Base-by-base conservation (phyloP, 345 rosid genomes). In the Raphanus raphanistrum region DNA sequence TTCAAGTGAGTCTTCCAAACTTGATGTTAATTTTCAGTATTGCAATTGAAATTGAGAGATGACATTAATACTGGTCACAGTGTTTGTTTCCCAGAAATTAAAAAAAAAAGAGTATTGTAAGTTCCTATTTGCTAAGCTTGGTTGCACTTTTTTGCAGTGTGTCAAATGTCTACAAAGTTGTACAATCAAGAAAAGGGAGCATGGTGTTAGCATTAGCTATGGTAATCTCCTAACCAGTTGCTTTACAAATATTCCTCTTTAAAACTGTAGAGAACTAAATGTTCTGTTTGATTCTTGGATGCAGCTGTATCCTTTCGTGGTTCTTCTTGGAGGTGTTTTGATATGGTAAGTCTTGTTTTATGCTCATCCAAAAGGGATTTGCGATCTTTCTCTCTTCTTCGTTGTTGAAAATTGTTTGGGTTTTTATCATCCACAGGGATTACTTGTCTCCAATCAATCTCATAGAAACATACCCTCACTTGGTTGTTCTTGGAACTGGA, bases 181-280 rank as follows among this genome's bases (percentile, higher is more conserved):
- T 96, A 81, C 84, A 83, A 79, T 86, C 93, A 66, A 88, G 92
- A 82, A 91, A 91, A 74, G 91, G 97, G 81, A 96, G 87, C 82
- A 90, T 96, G 93, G 48, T 88, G 72, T 82, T 85, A 77, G 99
- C 99, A 58, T 69, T 96, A 80, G 99, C 99, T 68, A 96, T 95
- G 99, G 99, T 96, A 89, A 78, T 69, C 63, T 64, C 63, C 48
- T 66, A 45, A 63, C 58, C 45, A 38, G 3, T 7, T 43, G 57
- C 4, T 71, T 60, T 45, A 3, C 3, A 25, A 29, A 21, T 74
- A 57, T 11, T 25, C 2, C 72, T 8, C 38, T 8, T 21, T 58
- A 83, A 66, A 28, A 41, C 52, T 59, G 31, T 60, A 55, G 32
- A 26, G 32, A 26, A 9, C 27, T 77, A 10, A 60, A 69, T 76